Evolutionary conservation across 1,284 basidiomycete species (phyloP), one percentile per base, ranked within the genome.

Genomic region (Boletellus deceptivus): DNA sequence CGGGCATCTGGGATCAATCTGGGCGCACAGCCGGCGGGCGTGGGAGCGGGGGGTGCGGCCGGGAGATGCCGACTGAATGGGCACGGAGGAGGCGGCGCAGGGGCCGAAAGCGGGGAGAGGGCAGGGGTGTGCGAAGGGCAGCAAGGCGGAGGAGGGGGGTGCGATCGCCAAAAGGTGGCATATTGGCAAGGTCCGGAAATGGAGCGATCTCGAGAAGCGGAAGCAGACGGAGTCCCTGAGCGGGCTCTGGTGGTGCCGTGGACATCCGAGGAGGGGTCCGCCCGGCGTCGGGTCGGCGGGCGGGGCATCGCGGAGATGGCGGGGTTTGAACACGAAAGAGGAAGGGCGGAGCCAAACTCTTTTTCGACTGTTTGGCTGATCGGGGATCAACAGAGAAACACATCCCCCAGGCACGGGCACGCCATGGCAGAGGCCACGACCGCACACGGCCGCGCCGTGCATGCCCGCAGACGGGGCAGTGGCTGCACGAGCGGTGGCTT

Each of bases 321-420:
- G 48, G 64, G 46, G 67, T 43, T 34, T 55, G 0, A 70, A 69
- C 8, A 43, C n/a, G 1, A 36, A 59, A 49, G 5, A 50, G 58
- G 59, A 29, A 59, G 52, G 55, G 48, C 67, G 68, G 68, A 68
- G 55, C 57, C 54, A 67, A 54, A 69, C 62, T 51, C n/a, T n/a
- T n/a, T n/a, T n/a, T n/a, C n/a, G 57, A 67, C 55, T 63, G 46
- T 68, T 64, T 66, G 60, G 62, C 50, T 67, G 64, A 67, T 67
- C 64, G 64, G 64, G 64, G 64, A 67, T 67, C 64, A 67, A 67
- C 63, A 61, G 56, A 67, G 58, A 53, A 65, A 69, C 60, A 46
- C 64, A 67, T 55, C 52, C 56, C 49, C 53, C 46, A 66, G 67
- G 68, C 57, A 66, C 68, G 31, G 40, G 59, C 54, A 47, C 48